Evolutionary conservation across 2,329 filamentous ascomycete genomes (phyloP).

Genomic region (Neopestalotiopsis sp.): DNA sequence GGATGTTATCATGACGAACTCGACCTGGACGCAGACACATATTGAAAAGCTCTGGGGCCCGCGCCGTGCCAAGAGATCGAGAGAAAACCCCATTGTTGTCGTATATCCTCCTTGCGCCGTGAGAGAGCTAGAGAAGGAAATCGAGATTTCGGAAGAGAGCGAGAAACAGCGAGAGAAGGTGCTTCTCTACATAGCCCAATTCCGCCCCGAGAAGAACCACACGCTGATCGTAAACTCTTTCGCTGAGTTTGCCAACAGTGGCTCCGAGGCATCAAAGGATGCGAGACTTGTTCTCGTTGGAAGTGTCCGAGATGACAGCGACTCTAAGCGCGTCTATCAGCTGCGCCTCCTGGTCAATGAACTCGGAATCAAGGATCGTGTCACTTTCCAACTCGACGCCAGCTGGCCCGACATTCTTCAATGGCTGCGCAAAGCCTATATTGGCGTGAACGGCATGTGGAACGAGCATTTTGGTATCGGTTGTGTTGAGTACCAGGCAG

Average conservation of each 20-base stretch:
- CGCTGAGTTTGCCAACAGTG: constrained; percentile 71
- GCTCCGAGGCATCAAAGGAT: constrained; percentile 53
- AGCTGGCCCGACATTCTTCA: constrained; percentile 86
- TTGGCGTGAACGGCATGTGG: constrained; percentile 99
- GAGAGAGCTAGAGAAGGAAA: constrained; percentile 76
- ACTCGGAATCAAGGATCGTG: constrained; percentile 80
- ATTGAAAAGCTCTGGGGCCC: constrained; percentile 81
- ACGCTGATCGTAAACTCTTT: constrained; percentile 85
- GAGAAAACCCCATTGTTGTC: constrained; percentile 66
- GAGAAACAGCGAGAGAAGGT: constrained; percentile 73
- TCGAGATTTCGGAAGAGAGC: constrained; percentile 73
- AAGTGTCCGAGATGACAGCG: constrained; percentile 84
- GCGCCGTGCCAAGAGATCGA: constrained; percentile 50
- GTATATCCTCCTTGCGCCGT: constrained; percentile 95
- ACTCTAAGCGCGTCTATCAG: constrained; percentile 85
- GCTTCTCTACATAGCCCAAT: constrained; percentile 94
- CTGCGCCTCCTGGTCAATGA: constrained; percentile 86
- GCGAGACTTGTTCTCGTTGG: constrained; percentile 84
- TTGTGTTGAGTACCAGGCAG: constrained; percentile 97
- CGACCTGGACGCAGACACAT: constrained; percentile 88
- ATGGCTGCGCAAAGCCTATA: constrained; percentile 76
- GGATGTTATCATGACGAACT: constrained; percentile 98
- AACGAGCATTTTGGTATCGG: constrained; percentile 99
- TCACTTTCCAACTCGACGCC: constrained; percentile 89
- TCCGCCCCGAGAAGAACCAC: constrained; percentile 97